Base-by-base conservation (phyloP, 192 early-diverging fungal genomes). In the Coemansia guatemalensis region DNA sequence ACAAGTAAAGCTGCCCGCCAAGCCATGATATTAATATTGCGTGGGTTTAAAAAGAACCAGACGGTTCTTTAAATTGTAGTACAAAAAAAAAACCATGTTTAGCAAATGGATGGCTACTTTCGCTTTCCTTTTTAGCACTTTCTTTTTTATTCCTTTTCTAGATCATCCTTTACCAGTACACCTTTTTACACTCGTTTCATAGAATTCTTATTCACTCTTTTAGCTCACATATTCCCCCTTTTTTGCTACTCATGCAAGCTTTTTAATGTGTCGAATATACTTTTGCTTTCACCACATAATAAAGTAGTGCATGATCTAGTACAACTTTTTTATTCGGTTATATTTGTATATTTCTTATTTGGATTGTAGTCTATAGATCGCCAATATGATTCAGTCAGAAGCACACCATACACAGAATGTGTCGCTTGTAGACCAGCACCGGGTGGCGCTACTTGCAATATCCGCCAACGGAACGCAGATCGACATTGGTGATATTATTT, bases 401-500 rank as follows among this genome's bases (percentile, higher is more conserved):
- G 14, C 39, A 12, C 39, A 44, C 39, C 11, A 44, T 44, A 44
- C 39, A 17, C 5, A 17, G 21, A 18, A 30, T 30, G 6, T 32
- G 1, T 56, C 12, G 26, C 29, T 33, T 56, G 21, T 7, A 33
- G 54, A 56, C 7, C 54, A 29, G 4, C 54, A 56, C 29, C 54
- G n/a, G 21, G n/a, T 30, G 4, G 9, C 54, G 8, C 25, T 11
- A 17, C n/a, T 20, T 32, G 54, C 22, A 25, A 21, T n/a, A 47
- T 32, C 39, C 17, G 56, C 56, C 2, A 58, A 9, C 39, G 56
- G 56, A n/a, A 44, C 44, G 4, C 22, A 35, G 8, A 25, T 58
- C 5, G 56, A 58, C 26, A 44, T 58, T 27, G 27, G 32, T 44
- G 56, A 58, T 22, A 33, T 58, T n/a, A 58, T 41, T 41, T 33